Base-by-base conservation (phyloP, 1,284 basidiomycete genomes). In the Trichosporon faecale region DNA sequence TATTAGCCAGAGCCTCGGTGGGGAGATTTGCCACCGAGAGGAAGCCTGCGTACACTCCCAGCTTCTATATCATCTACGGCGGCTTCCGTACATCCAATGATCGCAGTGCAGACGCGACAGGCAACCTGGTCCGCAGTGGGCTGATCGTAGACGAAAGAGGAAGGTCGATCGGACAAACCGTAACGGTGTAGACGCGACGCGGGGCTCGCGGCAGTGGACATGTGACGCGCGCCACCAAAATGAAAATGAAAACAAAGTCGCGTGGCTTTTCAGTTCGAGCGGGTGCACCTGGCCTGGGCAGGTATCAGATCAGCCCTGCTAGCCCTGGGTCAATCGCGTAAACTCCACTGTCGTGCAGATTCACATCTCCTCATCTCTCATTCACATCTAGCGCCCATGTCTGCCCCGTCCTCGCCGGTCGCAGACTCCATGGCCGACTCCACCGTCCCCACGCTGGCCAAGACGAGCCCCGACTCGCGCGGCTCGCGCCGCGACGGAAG, bases 381-480 rank as follows among this genome's bases (percentile, higher is more conserved):
- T 14, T 14, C 14, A 37, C 11, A n/a, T 12, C 35, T 14, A 37
- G 35, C 52, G 16, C 52, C 57, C 18, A 61, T 61, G 57, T 61
- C 57, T 14, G 57, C 23, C 49, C 11, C 37, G 18, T 61, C 0
- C 89, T 66, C 66, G n/a, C n/a, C n/a, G n/a, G n/a, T n/a, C n/a
- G n/a, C n/a, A n/a, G n/a, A n/a, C 46, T 27, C 33, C 3, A 49
- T 37, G 44, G 66, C 46, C 5, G 49, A 37, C 33, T 37, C 33
- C n/a, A 46, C 46, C 16, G 33, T 49, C 27, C 37, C 44, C 18
- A 67, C 35, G 31, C 31, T 37, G 55, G 63, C 33, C 46, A 57
- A 46, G 55, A 67, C 31, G 35, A 33, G 27, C 9, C 57, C 57
- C 6, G 29, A 16, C 2, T 61, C 57, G 6, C 27, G 27, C 3